Conservation (phyloP, 2,329 filamentous ascomycete genomes). For the Colletotrichum orchidophilum region DNA sequence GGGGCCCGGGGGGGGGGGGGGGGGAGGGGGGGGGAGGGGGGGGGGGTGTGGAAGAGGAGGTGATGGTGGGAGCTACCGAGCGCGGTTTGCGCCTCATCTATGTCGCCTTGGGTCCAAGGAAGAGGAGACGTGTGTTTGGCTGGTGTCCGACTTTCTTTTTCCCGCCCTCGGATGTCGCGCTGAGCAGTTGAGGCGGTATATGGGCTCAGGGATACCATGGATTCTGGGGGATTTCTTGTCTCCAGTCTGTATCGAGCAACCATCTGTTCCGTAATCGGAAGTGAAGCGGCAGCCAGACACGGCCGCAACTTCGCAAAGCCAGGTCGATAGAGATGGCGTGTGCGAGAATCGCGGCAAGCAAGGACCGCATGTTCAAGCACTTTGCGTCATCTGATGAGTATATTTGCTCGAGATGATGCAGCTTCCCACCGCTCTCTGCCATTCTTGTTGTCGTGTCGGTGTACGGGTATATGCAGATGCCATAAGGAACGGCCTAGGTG, state of each 20-base stretch:
- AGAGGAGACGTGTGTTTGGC: neutral
- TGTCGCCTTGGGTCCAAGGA: neutral
- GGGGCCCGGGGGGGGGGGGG: no score
- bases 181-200: neutral
- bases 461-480: constrained; percentile 22
- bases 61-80: neutral
- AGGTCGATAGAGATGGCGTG: neutral
- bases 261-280: neutral
- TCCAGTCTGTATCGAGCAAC: neutral
- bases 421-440: constrained; percentile 20
- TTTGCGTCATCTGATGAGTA: constrained; percentile 17
- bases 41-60: no score
- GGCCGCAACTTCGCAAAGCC: neutral
- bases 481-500: neutral
- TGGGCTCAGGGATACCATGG: neutral
- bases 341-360: neutral
- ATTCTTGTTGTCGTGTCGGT: constrained; percentile 5
- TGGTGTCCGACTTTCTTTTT: neutral
- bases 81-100: constrained; percentile 11
- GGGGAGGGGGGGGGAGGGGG: no score
- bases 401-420: constrained; percentile 18
- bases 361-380: neutral
- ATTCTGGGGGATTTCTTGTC: neutral
- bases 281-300: neutral
- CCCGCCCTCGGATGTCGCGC: neutral